These are phyloP conservation scores for Linum usitatissimum DNA, from an alignment of 345 rosid species.

Conservation along the genomic window DNA sequence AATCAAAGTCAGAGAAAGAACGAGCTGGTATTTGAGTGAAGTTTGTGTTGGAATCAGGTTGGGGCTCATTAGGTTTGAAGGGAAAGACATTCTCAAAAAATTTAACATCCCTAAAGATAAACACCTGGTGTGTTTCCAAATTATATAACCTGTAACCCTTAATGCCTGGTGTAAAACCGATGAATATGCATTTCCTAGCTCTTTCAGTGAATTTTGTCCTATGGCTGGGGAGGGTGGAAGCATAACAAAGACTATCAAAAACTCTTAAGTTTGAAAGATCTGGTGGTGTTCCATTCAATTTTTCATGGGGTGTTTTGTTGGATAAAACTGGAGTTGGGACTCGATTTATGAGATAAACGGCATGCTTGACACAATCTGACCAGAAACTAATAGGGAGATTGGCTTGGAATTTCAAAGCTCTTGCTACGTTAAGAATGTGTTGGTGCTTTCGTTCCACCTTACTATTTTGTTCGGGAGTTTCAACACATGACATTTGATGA, in stretches of 20 bases:
- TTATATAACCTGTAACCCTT: background rate
- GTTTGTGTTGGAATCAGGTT: background rate
- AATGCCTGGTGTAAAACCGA: background rate
- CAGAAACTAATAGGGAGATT: background rate
- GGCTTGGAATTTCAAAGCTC: background rate
- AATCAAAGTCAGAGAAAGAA: too few relatives aligned
- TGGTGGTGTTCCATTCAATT: background rate
- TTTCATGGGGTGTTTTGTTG: background rate
- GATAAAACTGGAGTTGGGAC: background rate
- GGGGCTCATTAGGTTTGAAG: background rate
- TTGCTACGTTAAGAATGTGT: background rate
- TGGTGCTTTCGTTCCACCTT: background rate
- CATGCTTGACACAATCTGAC: background rate
- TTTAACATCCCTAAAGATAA: background rate
- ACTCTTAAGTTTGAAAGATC: background rate
- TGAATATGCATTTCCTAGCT: background rate
- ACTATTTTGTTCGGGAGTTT: slow-evolving; percentile 4
- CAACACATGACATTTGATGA: background rate
- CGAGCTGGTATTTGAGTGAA: background rate
- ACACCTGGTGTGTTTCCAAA: background rate
- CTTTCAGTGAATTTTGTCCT: background rate
- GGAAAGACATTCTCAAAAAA: background rate
- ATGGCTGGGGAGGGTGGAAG: background rate
- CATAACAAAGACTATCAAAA: slow-evolving; percentile 5
- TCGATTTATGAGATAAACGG: slow-evolving; percentile 2